Evolutionary conservation across 371 early-diverging fungal species (phyloP), one percentile per base, ranked within the genome.

Genomic region (Cokeromyces recurvatus): DNA sequence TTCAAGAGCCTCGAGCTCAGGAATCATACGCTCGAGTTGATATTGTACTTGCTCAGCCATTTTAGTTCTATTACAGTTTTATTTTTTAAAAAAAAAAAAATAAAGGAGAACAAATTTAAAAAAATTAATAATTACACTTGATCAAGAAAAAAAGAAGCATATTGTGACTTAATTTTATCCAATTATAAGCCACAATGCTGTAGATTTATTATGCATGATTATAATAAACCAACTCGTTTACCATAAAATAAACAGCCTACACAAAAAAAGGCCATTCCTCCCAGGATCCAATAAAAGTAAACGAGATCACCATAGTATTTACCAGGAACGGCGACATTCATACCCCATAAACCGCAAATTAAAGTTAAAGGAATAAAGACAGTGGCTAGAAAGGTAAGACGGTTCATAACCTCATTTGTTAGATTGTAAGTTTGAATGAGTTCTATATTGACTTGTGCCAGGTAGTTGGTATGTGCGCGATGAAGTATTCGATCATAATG

Each of bases 41-140:
- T 79, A 88, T 59, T 92, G 91, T 31, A 94, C 91, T 17, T 67
- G 75, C 53, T 92, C 97, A 11, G 93, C 94, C 94, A 93, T 94
- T 47, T 52, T 75, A 22, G 32, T 27, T 20, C 21, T 38, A 38
- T 20, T 10, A 4, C n/a, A 34, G 6, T 6, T 34, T 34, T 34
- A 34, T 34, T 34, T 34, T 29, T 29, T 25, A 12, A 4, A 15
- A 19, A 15, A 38, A 29, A 37, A 46, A 37, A 46, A 27, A 27
- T 20, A 37, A 38, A 16, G 9, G 17, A 7, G n/a, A 10, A 36
- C 21, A 34, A 34, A 34, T 34, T 34, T 34, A 6, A 34, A n/a
- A n/a, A n/a, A n/a, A n/a, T n/a, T 29, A 11, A 29, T 11, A 7
- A 29, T 29, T 29, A 7, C 11, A 29, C 11, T 29, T 7, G 29